These are phyloP conservation scores for Gamarada debralockiae DNA, from an alignment of 495 filamentous ascomycete species.

Conservation along the genomic window DNA sequence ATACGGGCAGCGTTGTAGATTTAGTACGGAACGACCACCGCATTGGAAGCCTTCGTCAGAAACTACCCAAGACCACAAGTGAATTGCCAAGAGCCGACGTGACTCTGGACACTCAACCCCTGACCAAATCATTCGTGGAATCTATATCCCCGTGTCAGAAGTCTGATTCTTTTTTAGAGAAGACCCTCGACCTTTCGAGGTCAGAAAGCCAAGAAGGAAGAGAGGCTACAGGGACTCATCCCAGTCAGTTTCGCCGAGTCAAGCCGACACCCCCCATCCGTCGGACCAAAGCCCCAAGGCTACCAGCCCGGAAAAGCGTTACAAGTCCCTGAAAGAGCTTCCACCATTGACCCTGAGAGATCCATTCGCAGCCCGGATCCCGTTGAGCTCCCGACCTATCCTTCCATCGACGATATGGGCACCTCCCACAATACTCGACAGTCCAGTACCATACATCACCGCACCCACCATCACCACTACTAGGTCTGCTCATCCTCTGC, in stretches of 20 bases:
- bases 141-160: neutral
- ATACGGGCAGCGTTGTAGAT: constrained; percentile 10
- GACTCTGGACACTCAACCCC: too few species aligned
- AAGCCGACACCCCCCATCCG: constrained; percentile 19
- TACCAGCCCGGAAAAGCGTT: constrained; percentile 15
- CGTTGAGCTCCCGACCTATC: constrained; percentile 13
- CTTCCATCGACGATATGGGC: constrained; percentile 6
- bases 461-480: constrained; percentile 55
- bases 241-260: constrained; percentile 29
- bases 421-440: constrained; percentile 9
- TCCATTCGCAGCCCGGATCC: constrained; percentile 19
- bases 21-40: constrained; percentile 11
- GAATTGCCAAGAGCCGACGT: neutral
- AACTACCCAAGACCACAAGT: neutral
- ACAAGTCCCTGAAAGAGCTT: constrained; percentile 19
- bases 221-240: constrained; percentile 31
- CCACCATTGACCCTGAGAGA: constrained; percentile 24
- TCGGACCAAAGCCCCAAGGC: constrained; percentile 18
- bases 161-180: constrained; percentile 21
- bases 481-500: constrained; percentile 38
- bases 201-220: constrained; percentile 1
- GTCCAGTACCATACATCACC: constrained; percentile 26
- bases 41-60: neutral
- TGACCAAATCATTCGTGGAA: too few species aligned
- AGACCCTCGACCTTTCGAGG: neutral